phyloP scores from a whole-genome alignment of 257 asterid genomes.

The Dorcoceras hygrometricum region DNA sequence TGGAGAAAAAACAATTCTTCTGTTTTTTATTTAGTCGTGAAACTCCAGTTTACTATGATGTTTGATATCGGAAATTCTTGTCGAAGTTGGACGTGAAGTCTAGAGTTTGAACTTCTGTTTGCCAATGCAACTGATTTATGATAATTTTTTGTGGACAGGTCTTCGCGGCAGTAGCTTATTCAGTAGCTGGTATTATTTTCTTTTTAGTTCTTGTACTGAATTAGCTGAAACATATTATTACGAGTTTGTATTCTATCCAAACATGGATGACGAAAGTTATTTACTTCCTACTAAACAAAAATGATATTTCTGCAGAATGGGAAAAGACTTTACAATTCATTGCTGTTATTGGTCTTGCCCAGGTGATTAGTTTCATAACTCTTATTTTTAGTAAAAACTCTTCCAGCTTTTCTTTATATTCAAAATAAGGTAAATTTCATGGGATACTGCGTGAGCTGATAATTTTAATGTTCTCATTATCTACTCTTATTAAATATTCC shows the following conservation, averaged over 20 bases:
- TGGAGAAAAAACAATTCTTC: not conserved
- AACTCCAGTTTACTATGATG: not conserved
- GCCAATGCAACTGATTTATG: slow-evolving; percentile 12
- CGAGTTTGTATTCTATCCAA: not conserved
- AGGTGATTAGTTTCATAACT: slow-evolving; percentile 41
- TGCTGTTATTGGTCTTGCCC: slow-evolving; percentile 63
- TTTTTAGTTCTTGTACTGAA: not conserved
- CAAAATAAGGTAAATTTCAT: not conserved
- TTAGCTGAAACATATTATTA: slow-evolving; percentile 8
- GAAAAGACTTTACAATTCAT: slow-evolving; percentile 68
- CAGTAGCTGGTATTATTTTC: slow-evolving; percentile 45
- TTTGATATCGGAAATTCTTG: not conserved
- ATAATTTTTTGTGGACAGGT: slow-evolving; percentile 46
- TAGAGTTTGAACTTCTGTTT: slow-evolving; percentile 11
- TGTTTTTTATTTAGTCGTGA: not conserved
- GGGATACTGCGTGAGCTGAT: not conserved
- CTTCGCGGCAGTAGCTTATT: slow-evolving; percentile 46
- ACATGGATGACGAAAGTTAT: not conserved
- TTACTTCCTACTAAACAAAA: slow-evolving; percentile 20
- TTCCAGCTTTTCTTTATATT: not conserved
- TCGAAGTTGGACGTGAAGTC: not conserved
- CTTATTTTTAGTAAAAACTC: slow-evolving; percentile 12
- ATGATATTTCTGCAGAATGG: slow-evolving; percentile 64
- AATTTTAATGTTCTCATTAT: not conserved
- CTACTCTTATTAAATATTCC: slow-evolving; percentile 11